Percentiles rank a stretch among this genome's conserved stretches.
phyloP scores from a whole-genome alignment of 345 rosid species.

The Rubroshorea leprosula region DNA sequence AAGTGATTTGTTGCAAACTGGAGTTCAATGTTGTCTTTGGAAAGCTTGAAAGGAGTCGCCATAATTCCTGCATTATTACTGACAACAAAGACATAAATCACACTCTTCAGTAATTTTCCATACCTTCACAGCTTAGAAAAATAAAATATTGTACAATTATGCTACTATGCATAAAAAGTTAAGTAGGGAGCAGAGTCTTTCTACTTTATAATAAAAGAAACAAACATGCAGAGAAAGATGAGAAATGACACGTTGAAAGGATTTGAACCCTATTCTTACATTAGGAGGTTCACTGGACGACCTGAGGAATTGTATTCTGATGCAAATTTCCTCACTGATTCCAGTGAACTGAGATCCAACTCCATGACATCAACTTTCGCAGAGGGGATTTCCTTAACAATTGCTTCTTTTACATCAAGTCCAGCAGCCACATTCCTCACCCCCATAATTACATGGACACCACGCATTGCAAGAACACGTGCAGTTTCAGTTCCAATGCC shows the following conservation, averaged over 20 bases:
- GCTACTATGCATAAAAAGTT: not conserved
- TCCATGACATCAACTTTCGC: slow-evolving; percentile 36
- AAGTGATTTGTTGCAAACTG: slow-evolving; percentile 44
- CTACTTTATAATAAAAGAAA: no score
- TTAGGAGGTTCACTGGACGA: slow-evolving; percentile 39
- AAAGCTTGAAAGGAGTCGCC: slow-evolving; percentile 29
- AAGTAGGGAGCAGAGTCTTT: no score
- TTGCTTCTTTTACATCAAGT: slow-evolving; percentile 24
- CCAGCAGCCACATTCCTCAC: slow-evolving; percentile 26
- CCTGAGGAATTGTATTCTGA: slow-evolving; percentile 29
- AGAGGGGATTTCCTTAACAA: slow-evolving; percentile 27
- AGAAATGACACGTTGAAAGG: no score
- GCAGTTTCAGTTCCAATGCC: slow-evolving; percentile 23
- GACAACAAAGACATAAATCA: slow-evolving; percentile 2
- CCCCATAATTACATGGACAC: slow-evolving; percentile 34
- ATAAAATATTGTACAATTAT: no score
- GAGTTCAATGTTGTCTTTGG: slow-evolving; percentile 35
- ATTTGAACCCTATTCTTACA: slow-evolving; percentile 19
- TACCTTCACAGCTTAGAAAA: no score
- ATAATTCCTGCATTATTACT: slow-evolving; percentile 44
- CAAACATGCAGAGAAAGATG: no score
- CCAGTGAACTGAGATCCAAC: slow-evolving; percentile 29
- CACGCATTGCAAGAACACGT: slow-evolving; percentile 35
- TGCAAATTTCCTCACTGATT: slow-evolving; percentile 36
- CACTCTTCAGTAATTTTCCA: not conserved